phyloP scores from a whole-genome alignment of 1,139 yeast genomes.

The Debaryomyces subglobosus region DNA sequence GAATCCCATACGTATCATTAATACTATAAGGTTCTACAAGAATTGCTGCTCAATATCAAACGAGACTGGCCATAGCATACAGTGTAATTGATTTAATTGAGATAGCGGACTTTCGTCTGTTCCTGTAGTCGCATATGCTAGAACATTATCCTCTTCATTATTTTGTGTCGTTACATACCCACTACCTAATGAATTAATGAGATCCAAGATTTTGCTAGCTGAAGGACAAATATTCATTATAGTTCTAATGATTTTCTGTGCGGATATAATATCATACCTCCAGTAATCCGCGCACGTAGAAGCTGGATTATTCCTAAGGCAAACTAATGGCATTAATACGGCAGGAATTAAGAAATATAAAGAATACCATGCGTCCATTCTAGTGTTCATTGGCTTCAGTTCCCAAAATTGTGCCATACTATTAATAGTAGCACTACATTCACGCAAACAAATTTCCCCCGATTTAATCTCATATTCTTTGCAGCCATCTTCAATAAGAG shows the following conservation, averaged over 20 bases:
- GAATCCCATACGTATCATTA: too few species aligned
- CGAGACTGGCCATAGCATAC: not conserved
- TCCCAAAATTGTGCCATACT: conserved; percentile 18
- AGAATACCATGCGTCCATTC: conserved; percentile 58
- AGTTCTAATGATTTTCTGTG: not conserved
- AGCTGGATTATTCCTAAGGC: conserved; percentile 54
- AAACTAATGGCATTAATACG: conserved; percentile 56
- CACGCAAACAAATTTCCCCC: not conserved
- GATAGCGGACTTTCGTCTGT: not conserved
- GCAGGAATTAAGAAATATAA: conserved; percentile 64
- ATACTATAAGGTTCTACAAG: too few species aligned
- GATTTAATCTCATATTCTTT: conserved; percentile 36
- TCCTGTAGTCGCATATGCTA: not conserved
- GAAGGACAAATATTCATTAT: not conserved
- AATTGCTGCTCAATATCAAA: not conserved
- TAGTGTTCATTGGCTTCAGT: conserved; percentile 41
- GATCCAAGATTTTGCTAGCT: not conserved
- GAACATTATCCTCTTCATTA: conserved; percentile 37
- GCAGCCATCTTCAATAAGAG: too few species aligned
- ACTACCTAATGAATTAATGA: too few species aligned
- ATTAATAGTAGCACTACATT: not conserved
- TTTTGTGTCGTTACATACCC: too few species aligned
- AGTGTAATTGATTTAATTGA: not conserved
- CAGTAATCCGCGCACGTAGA: conserved; percentile 38
- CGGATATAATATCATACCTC: not conserved